These are phyloP conservation scores for Asterella californica DNA, from an alignment of 225 moss, liverwort and hornwort species.

Conservation along the genomic window DNA sequence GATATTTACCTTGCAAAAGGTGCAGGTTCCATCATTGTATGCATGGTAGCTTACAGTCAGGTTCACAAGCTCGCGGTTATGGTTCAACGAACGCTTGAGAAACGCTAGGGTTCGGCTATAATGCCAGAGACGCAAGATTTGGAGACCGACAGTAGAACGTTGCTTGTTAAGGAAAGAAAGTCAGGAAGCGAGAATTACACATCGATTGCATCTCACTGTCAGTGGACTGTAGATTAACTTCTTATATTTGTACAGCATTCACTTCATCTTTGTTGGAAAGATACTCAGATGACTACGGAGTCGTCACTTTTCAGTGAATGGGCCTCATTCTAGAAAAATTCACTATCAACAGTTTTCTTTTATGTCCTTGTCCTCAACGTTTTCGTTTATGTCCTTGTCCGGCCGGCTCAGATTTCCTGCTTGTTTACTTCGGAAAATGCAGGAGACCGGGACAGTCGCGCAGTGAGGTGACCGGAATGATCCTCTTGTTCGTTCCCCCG, in stretches of 20 bases:
- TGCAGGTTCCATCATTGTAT: slow-evolving; percentile 48
- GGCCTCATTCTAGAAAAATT: too few species aligned
- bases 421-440: too few species aligned
- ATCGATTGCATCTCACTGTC: slow-evolving; percentile 20
- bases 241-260: neutral
- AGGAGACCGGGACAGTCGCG: too few species aligned
- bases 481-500: too few species aligned
- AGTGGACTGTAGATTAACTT: neutral
- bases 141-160: slow-evolving; percentile 11
- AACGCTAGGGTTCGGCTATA: neutral
- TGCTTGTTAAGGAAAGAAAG: neutral
- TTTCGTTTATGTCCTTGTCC: too few species aligned
- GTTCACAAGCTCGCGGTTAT: slow-evolving; percentile 58
- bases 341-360: too few species aligned
- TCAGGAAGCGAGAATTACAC: neutral
- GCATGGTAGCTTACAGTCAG: slow-evolving; percentile 55
- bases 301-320: neutral
- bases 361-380: too few species aligned
- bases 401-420: too few species aligned
- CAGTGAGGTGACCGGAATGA: too few species aligned
- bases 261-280: neutral
- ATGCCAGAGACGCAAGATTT: slow-evolving; percentile 6
- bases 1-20: slow-evolving; percentile 66
- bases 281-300: neutral
- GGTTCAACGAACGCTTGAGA: slow-evolving; percentile 18